Evolutionary conservation across 495 filamentous ascomycete genomes (phyloP), one percentile per base, ranked within the genome.

Genomic region (Penicillium dipodomyicola): DNA sequence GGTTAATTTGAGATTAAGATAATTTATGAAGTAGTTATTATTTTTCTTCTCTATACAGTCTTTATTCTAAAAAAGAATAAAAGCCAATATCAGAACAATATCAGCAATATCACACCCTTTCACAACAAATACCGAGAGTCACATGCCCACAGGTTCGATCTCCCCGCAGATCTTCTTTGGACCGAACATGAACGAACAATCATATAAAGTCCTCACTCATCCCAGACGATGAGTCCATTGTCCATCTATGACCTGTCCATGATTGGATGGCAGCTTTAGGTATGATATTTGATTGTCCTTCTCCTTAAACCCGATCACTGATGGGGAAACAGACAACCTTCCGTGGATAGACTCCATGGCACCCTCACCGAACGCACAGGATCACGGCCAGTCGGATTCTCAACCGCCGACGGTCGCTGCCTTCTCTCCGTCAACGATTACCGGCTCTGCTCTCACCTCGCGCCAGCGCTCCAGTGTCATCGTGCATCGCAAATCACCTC

Each of bases 401-500:
- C 56, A 83, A 65, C 83, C 88, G 41, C 85, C 89, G 17, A 95
- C 91, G 17, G 78, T 87, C 61, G 91, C 91, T 56, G 79, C 88
- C 48, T 99, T 99, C 77, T 91, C 93, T 25, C 92, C 94, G 30
- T 80, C 83, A 20, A 90, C 89, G 44, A 80, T 89, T 48, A 85
- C 86, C 9, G 80, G 85, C 50, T 81, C 82, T 14, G 83, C 87
- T 23, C 77, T 87, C 49, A 84, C 85, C 22, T 86, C 86, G 37
- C 87, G 87, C 63, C 84, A 91, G 54, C 85, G 91, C 46, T 93
- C 90, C 39, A 94, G 90, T 56, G 89, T 97, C 62, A 84, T 97
- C 52, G 92, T 99, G 2, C 92, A 97, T 71, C 92, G 94, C 68
- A 99, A 97, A 73, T 95, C 90, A 4, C 94, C 95, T 19, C 75